These are phyloP conservation scores for Vigna mungo DNA, from an alignment of 306 rosid species.

Conservation along the genomic window DNA sequence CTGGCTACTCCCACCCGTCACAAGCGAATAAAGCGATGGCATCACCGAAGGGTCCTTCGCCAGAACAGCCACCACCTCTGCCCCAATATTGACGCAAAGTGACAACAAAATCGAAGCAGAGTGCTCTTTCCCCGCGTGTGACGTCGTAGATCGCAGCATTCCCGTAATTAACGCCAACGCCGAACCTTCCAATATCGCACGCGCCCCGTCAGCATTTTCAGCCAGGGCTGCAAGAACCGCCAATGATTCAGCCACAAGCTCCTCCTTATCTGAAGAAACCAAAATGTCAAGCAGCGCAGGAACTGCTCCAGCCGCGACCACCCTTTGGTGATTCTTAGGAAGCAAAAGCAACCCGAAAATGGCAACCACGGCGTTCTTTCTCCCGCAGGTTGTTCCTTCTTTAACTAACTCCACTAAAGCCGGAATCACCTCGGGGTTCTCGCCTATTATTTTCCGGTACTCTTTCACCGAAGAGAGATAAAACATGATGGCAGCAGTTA, in stretches of 20 bases:
- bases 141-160: constrained; percentile 43
- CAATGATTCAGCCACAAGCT: constrained; percentile 59
- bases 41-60: constrained; percentile 58
- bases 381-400: constrained; percentile 70
- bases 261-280: constrained; percentile 53
- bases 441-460: constrained; percentile 66
- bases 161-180: constrained; percentile 48
- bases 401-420: constrained; percentile 61
- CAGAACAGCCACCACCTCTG: constrained; percentile 56
- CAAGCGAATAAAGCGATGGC: constrained; percentile 65
- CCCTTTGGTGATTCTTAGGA: constrained; percentile 59
- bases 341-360: constrained; percentile 67
- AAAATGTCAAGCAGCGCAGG: constrained; percentile 56
- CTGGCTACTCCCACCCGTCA: constrained; percentile 61
- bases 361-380: constrained; percentile 78
- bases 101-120: constrained; percentile 67
- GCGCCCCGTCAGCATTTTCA: constrained; percentile 65
- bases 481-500: constrained; percentile 72
- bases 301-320: constrained; percentile 59
- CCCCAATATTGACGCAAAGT: constrained; percentile 64
- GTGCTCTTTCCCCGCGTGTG: constrained; percentile 61
- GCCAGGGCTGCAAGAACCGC: constrained; percentile 70
- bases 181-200: constrained; percentile 45
- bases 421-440: constrained; percentile 56
- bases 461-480: constrained; percentile 70